Conservation (phyloP, 2,329 filamentous ascomycete species). For the Rhinocladiella mackenziei region DNA sequence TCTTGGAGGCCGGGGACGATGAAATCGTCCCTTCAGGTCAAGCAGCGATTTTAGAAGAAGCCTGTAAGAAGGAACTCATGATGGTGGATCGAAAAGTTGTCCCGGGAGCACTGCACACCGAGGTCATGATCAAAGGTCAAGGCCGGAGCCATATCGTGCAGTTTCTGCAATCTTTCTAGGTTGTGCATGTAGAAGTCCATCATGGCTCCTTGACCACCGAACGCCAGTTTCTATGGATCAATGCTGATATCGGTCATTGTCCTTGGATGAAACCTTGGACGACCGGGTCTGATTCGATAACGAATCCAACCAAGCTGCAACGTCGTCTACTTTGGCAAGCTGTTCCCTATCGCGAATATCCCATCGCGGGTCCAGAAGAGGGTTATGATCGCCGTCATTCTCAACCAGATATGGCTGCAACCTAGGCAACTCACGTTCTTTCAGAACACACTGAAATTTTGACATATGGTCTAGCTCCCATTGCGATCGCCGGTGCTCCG, state of each 20-base stretch:
- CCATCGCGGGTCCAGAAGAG: conserved; percentile 20
- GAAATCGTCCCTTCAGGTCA: conserved; percentile 43
- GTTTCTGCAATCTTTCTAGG: conserved; percentile 19
- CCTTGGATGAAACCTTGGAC: no score
- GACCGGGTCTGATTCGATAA: conserved; percentile 2
- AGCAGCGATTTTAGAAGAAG: conserved; percentile 34
- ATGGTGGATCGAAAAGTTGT: conserved; percentile 40
- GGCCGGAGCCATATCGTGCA: conserved; percentile 35
- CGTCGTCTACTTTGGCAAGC: conserved; percentile 4
- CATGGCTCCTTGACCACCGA: no score
- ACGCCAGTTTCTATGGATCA: no score
- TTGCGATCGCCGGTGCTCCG: background rate
- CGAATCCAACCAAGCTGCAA: conserved; percentile 9
- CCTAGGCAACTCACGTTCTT: conserved; percentile 1
- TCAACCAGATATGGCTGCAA: conserved; percentile 10
- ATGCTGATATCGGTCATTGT: no score
- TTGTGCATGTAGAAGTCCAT: no score
- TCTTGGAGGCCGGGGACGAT: conserved; percentile 43
- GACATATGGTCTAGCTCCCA: conserved; percentile 14
- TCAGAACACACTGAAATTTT: conserved; percentile 3
- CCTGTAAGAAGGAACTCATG: conserved; percentile 36
- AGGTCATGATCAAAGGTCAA: conserved; percentile 43
- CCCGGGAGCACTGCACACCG: conserved; percentile 48
- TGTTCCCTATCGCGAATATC: conserved; percentile 13
- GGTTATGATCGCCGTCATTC: conserved; percentile 1